Percentiles rank a stretch among this genome's conserved stretches.
These are phyloP conservation scores for Panaeolus papilionaceus DNA, from an alignment of 768 basidiomycete species.

Conservation along the genomic window DNA sequence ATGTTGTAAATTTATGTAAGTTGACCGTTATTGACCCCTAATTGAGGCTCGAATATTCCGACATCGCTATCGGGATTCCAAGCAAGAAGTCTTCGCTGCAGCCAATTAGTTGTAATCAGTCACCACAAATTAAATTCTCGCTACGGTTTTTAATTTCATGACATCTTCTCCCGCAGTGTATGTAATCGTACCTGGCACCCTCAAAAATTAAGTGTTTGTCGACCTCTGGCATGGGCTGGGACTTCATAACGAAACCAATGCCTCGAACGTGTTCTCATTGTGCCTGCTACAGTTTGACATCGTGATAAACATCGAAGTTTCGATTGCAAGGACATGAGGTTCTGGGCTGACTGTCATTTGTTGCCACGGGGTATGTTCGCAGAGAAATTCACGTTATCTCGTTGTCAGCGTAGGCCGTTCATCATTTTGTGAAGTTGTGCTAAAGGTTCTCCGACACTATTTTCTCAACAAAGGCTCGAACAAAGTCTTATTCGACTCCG, in stretches of 20 bases:
- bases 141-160: no score
- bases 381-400: slow-evolving; percentile 11
- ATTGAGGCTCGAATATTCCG: no score
- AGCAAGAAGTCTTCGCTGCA: no score
- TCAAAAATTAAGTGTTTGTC: no score
- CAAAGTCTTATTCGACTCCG: not conserved
- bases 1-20: not conserved
- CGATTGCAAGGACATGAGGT: not conserved
- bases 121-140: no score
- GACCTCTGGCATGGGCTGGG: not conserved
- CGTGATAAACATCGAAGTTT: not conserved
- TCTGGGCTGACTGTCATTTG: slow-evolving; percentile 4
- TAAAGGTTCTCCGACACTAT: not conserved
- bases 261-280: not conserved
- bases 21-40: no score
- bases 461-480: not conserved
- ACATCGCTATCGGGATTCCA: no score
- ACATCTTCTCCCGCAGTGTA: no score
- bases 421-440: not conserved
- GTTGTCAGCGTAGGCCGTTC: not conserved
- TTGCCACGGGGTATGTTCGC: slow-evolving; percentile 7
- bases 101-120: no score
- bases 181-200: not conserved
- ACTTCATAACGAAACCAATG: not conserved
- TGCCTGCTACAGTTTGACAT: not conserved